Evolutionary conservation across 345 rosid species (phyloP).

Genomic region (Euclidium syriacum): DNA sequence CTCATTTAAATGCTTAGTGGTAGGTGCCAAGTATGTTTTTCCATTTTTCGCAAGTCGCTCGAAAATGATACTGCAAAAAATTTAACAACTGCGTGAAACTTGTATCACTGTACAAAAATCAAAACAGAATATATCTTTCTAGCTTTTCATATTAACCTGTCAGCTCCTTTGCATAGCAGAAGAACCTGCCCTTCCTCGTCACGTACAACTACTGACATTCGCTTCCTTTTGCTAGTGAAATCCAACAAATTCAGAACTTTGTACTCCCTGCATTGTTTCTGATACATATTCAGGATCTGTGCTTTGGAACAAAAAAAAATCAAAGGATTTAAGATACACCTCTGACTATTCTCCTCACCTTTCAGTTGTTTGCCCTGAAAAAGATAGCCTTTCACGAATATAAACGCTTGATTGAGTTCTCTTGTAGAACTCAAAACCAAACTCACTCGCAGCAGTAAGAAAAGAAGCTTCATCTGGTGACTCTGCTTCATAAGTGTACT

Average conservation of each 20-base stretch:
- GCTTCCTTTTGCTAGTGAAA: slow-evolving; percentile 93
- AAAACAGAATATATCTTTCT: not conserved
- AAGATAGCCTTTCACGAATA: slow-evolving; percentile 50
- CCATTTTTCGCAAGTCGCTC: slow-evolving; percentile 84
- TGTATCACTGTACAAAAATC: not conserved
- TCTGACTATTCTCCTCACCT: slow-evolving; percentile 46
- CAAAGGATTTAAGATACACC: not conserved
- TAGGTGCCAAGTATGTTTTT: slow-evolving; percentile 51
- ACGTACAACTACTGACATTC: slow-evolving; percentile 86
- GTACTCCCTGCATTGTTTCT: slow-evolving; percentile 68
- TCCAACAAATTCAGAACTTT: slow-evolving; percentile 85
- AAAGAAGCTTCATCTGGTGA: slow-evolving; percentile 95
- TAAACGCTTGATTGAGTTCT: slow-evolving; percentile 87
- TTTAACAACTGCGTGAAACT: slow-evolving; percentile 4
- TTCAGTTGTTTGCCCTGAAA: slow-evolving; percentile 51
- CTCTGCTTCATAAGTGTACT: slow-evolving; percentile 76
- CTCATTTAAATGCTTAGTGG: slow-evolving; percentile 78
- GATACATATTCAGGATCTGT: slow-evolving; percentile 15
- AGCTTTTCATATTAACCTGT: slow-evolving; percentile 53
- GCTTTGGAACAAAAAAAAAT: slow-evolving; percentile 9
- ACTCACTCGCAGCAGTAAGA: slow-evolving; percentile 90
- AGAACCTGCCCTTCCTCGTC: slow-evolving; percentile 74
- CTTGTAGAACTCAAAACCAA: slow-evolving; percentile 81
- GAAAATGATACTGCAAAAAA: slow-evolving; percentile 65
- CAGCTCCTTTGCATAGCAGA: slow-evolving; percentile 94